Conservation (phyloP, 2,329 filamentous ascomycete genomes). For the Onygenales sp. region DNA sequence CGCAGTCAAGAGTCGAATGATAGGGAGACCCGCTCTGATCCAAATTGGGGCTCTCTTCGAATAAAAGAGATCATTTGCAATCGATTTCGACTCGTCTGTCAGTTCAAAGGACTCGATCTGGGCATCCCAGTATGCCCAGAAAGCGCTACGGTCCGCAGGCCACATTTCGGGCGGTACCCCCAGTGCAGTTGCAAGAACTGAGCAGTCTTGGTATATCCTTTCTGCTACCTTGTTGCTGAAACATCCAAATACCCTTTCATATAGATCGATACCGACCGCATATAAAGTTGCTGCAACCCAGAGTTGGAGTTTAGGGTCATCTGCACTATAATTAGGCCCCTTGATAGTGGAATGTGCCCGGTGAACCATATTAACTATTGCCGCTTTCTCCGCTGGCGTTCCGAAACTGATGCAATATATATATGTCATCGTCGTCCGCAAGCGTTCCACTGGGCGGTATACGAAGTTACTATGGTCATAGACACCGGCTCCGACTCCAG, state of each 20-base stretch:
- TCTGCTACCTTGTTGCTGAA: conserved; percentile 5
- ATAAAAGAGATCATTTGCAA: conserved; percentile 18
- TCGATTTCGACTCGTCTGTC: too few species aligned
- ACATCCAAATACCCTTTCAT: conserved; percentile 6
- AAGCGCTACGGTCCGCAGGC: conserved; percentile 2
- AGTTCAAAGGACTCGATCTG: background rate
- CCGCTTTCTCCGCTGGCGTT: conserved; percentile 3
- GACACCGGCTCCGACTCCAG: conserved; percentile 16
- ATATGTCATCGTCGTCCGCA: conserved; percentile 16
- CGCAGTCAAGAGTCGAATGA: conserved; percentile 19
- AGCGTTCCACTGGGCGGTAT: conserved; percentile 14
- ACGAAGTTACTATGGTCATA: conserved; percentile 18
- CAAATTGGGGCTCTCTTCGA: conserved; percentile 19
- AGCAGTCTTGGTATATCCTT: conserved; percentile 7
- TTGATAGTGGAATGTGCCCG: conserved; percentile 6
- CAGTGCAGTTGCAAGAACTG: conserved; percentile 9
- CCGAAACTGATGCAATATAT: conserved; percentile 11
- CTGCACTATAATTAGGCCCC: conserved; percentile 5
- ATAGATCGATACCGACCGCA: conserved; percentile 2
- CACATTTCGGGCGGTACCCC: conserved; percentile 9
- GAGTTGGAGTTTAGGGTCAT: conserved; percentile 9
- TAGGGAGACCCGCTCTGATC: conserved; percentile 17
- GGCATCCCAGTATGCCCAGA: background rate
- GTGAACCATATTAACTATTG: conserved; percentile 5
- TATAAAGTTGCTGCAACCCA: conserved; percentile 11